These are phyloP conservation scores for Claviceps citrina DNA, from an alignment of 2,329 filamentous ascomycete species.

Conservation along the genomic window DNA sequence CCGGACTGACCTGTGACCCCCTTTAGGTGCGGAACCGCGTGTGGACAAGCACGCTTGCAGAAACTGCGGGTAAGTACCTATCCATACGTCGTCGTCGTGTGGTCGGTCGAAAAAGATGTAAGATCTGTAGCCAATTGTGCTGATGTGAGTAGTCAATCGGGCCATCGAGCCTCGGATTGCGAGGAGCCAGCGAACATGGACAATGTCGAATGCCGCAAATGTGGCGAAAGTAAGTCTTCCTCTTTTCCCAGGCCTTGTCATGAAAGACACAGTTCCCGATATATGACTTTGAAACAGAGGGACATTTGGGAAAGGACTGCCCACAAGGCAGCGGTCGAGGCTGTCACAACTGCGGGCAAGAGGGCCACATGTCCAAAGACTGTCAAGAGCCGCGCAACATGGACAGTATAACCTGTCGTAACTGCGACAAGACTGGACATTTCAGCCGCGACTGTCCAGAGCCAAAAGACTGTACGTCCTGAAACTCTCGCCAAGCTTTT, in stretches of 20 bases:
- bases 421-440: conserved; percentile 46
- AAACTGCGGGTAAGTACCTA: conserved; percentile 41
- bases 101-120: too few species aligned
- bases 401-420: conserved; percentile 39
- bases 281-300: conserved; percentile 23
- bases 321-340: conserved; percentile 40
- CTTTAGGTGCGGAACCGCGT: conserved; percentile 40
- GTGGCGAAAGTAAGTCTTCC: conserved; percentile 38
- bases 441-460: conserved; percentile 46
- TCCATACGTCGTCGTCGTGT: too few species aligned
- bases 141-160: conserved; percentile 25
- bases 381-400: conserved; percentile 32
- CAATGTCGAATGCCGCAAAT: conserved; percentile 51
- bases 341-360: conserved; percentile 48
- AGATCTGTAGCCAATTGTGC: background rate
- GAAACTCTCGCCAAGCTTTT: background rate
- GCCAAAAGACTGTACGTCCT: conserved; percentile 27
- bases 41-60: conserved; percentile 50
- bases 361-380: conserved; percentile 41
- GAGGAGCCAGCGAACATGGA: conserved; percentile 45
- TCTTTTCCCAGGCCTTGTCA: background rate
- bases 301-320: conserved; percentile 49
- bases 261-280: too few species aligned
- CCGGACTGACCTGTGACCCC: conserved; percentile 4
- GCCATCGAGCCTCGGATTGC: conserved; percentile 36